Conservation (phyloP, 148 eudicot species). For the Beta vulgaris region DNA sequence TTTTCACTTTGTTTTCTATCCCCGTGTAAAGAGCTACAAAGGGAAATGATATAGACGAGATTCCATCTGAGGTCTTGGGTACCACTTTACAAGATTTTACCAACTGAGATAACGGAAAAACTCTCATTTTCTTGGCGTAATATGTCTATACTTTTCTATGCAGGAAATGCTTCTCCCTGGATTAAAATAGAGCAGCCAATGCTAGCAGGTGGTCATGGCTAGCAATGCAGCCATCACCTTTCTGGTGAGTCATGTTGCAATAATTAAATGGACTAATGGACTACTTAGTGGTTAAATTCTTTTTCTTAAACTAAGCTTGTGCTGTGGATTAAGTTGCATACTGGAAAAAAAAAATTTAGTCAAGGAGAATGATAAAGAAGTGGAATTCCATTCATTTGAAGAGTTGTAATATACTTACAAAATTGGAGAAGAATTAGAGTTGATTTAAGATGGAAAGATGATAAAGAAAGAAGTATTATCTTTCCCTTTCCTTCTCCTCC, state of each 20-base stretch:
- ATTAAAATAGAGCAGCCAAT: constrained; percentile 19
- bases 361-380: not conserved
- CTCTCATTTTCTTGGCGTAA: no score
- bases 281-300: constrained; percentile 22
- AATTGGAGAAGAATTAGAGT: not conserved
- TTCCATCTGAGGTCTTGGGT: no score
- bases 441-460: not conserved
- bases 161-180: constrained; percentile 13
- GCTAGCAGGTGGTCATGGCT: constrained; percentile 7
- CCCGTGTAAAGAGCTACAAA: no score
- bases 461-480: not conserved
- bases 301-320: constrained; percentile 20
- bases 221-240: not conserved
- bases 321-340: constrained; percentile 4
- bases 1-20: no score
- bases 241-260: constrained; percentile 19
- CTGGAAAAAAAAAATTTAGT: not conserved
- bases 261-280: constrained; percentile 10
- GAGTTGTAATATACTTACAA: not conserved
- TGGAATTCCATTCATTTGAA: constrained; percentile 2
- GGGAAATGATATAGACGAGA: no score
- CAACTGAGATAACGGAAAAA: no score
- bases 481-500: not conserved
- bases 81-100: no score
- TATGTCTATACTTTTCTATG: not conserved